These are phyloP conservation scores for Ogataea paraovalis DNA, from an alignment of 805 yeast species.

Conservation along the genomic window DNA sequence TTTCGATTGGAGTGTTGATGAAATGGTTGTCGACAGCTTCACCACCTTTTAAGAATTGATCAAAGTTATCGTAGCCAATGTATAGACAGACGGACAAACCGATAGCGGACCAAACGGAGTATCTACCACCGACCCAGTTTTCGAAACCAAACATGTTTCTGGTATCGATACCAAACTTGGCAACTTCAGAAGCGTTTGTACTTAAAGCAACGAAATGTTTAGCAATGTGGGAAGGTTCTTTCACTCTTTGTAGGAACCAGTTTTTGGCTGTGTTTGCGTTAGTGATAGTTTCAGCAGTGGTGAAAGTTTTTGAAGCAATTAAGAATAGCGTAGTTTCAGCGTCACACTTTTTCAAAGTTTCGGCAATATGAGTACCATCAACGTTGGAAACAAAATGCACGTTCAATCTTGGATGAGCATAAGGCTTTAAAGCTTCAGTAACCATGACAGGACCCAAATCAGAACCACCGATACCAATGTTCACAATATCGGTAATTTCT, in stretches of 20 bases:
- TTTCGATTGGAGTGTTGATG: constrained; percentile 73
- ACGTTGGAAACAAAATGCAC: constrained; percentile 97
- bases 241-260: constrained; percentile 74
- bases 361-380: constrained; percentile 97
- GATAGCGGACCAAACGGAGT: constrained; percentile 99
- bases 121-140: constrained; percentile 99
- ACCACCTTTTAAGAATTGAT: constrained; percentile 91
- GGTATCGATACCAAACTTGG: constrained; percentile 95
- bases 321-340: constrained; percentile 91
- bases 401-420: constrained; percentile 65
- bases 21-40: constrained; percentile 96
- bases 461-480: constrained; percentile 98
- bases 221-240: constrained; percentile 71
- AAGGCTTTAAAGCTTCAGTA: constrained; percentile 94
- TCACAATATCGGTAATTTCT: constrained; percentile 87
- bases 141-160: constrained; percentile 98
- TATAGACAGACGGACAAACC: constrained; percentile 93
- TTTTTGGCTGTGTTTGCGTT: constrained; percentile 93
- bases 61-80: constrained; percentile 94
- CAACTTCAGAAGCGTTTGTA: constrained; percentile 87
- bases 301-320: constrained; percentile 96
- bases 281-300: constrained; percentile 97
- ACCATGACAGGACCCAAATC: constrained; percentile 99
- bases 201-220: constrained; percentile 97
- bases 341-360: constrained; percentile 69